These are phyloP conservation scores for Pulveroboletus sp. DNA, from an alignment of 768 basidiomycete species.

Conservation along the genomic window DNA sequence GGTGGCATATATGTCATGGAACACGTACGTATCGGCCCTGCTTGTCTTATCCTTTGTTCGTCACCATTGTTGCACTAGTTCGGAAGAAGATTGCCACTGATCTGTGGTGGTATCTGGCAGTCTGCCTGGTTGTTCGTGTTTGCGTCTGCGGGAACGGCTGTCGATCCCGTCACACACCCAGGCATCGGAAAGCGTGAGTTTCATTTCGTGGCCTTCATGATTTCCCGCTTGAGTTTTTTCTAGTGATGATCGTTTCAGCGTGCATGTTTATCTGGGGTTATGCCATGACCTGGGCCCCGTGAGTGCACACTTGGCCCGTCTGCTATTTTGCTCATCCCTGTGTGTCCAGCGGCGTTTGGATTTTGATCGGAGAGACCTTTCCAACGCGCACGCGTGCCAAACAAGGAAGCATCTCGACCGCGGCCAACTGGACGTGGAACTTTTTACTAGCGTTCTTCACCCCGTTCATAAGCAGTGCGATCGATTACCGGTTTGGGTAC, in stretches of 20 bases:
- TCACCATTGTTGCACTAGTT: conserved; percentile 36
- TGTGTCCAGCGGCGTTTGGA: conserved; percentile 56
- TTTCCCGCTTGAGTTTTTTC: neutral
- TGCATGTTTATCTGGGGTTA: conserved; percentile 71
- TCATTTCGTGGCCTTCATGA: neutral
- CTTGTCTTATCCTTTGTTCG: neutral
- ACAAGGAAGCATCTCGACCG: conserved; percentile 63
- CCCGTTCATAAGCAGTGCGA: conserved; percentile 60
- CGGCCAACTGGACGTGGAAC: conserved; percentile 67
- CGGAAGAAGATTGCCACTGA: conserved; percentile 61
- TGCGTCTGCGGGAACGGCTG: conserved; percentile 65
- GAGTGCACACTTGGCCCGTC: conserved; percentile 3
- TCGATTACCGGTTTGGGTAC: conserved; percentile 62
- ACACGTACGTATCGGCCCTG: conserved; percentile 34
- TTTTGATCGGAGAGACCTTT: conserved; percentile 75
- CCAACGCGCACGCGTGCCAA: conserved; percentile 68
- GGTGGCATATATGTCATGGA: conserved; percentile 73
- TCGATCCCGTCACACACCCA: conserved; percentile 45
- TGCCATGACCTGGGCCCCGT: conserved; percentile 68
- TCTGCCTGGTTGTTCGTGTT: conserved; percentile 68
- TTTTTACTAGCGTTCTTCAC: conserved; percentile 76
- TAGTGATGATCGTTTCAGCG: conserved; percentile 62
- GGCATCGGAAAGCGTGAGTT: conserved; percentile 50
- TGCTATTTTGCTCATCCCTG: neutral
- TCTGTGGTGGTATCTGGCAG: conserved; percentile 70